Conservation (phyloP, 768 basidiomycete genomes). For the Pisolithus marmoratus region DNA sequence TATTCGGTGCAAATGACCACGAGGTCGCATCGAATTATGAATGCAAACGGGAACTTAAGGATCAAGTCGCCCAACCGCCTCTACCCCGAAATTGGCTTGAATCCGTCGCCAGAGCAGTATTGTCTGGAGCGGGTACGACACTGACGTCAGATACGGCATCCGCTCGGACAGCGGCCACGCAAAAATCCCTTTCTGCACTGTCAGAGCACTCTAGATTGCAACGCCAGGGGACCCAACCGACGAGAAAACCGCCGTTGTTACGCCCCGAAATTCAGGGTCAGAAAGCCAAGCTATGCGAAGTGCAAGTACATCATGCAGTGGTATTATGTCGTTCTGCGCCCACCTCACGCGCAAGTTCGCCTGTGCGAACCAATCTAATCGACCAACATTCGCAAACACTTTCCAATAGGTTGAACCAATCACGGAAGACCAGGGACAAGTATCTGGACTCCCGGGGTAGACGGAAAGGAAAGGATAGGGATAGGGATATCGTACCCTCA, state of each 20-base stretch:
- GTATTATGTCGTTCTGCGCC: conserved; percentile 72
- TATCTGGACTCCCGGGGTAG: conserved; percentile 13
- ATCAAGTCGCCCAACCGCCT: conserved; percentile 37
- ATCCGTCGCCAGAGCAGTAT: conserved; percentile 58
- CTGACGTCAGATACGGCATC: conserved; percentile 27
- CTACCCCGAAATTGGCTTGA: conserved; percentile 68
- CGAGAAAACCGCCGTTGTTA: conserved; percentile 27
- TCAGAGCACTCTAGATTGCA: conserved; percentile 22
- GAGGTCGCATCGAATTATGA: conserved; percentile 19
- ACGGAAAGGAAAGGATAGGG: conserved; percentile 24
- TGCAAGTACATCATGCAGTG: conserved; percentile 43
- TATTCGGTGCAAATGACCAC: conserved; percentile 30
- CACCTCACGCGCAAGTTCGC: conserved; percentile 53
- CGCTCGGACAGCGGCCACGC: conserved; percentile 15
- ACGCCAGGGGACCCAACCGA: conserved; percentile 8
- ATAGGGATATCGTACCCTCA: conserved; percentile 44
- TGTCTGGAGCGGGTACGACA: conserved; percentile 46
- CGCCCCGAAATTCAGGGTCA: conserved; percentile 29
- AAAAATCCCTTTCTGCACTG: conserved; percentile 17
- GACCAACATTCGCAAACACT: conserved; percentile 10
- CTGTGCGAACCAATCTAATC: conserved; percentile 23
- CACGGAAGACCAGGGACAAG: conserved; percentile 23
- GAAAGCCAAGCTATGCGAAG: conserved; percentile 22
- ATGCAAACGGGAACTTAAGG: conserved; percentile 23
- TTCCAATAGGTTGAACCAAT: conserved; percentile 10